Percentiles rank a stretch among this genome's conserved stretches.
phyloP scores from a whole-genome alignment of 208 protist genomes.

The Trichomonas gallinae region DNA sequence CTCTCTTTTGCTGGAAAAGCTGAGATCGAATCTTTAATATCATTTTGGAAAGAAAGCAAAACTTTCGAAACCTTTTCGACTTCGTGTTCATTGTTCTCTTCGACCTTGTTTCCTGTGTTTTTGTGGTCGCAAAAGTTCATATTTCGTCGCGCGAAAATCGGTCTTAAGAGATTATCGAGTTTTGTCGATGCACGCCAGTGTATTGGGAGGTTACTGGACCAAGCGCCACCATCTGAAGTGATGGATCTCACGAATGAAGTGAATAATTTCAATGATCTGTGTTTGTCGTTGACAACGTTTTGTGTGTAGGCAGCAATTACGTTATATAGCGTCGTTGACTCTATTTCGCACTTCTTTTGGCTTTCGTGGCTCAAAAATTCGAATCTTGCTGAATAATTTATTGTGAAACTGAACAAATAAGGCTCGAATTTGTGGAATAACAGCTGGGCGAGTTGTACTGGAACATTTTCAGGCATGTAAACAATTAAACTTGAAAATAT shows the following conservation, averaged over 20 bases:
- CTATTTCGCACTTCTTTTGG: background rate
- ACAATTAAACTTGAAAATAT: background rate
- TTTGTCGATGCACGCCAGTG: background rate
- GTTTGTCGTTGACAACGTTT: background rate
- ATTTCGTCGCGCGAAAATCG: background rate
- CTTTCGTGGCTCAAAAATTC: background rate
- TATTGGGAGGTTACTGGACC: background rate
- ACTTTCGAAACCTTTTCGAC: background rate
- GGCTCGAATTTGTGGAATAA: background rate
- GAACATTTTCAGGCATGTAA: background rate
- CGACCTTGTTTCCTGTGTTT: background rate
- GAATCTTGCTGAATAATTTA: background rate
- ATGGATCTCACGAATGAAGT: background rate
- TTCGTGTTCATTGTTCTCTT: background rate
- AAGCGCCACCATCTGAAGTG: background rate
- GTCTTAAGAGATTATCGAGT: background rate
- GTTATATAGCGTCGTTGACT: background rate
- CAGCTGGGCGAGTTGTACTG: background rate
- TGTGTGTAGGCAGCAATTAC: background rate
- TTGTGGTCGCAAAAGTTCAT: background rate
- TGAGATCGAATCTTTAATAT: background rate
- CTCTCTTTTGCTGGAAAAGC: background rate
- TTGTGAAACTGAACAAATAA: background rate
- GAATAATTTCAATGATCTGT: background rate
- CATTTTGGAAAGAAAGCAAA: background rate